Evolutionary conservation across 2,329 filamentous ascomycete genomes (phyloP), one percentile per base, ranked within the genome.

Genomic region (Meredithiella fracta): DNA sequence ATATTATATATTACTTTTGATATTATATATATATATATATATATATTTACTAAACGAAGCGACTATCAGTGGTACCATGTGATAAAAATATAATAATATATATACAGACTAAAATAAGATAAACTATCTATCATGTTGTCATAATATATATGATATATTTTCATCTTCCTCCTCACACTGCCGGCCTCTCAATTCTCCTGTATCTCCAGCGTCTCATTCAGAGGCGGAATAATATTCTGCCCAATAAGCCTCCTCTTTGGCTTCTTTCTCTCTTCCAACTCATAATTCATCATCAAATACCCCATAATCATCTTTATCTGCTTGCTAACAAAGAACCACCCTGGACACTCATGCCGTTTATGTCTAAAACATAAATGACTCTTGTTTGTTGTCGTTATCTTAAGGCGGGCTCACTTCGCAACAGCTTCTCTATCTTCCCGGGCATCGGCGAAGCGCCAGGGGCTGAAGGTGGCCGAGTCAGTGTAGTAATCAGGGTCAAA

Each of bases 361-460:
- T 79, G 75, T 0, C 78, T 77, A 63, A 81, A 82, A 0, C 73
- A 67, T 20, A 80, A 62, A 60, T 77, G 73, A 6, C 66, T 63
- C 38, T 73, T 67, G 37, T 72, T 73, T 1, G 77, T 78, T 3
- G 74, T 75, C 11, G 78, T 73, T 67, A 80, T 72, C 2, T 74
- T 71, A 15, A 73, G 61, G 59, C 0, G 63, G 58, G 14, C 62
- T 69, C 67, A 54, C 65, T 63, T 66, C 22, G 23, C 44, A 7
- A 26, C 22, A 20, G 1, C n/a, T 3, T 49, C 44, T 9, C 22
- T 15, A 1, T n/a, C 20, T 11, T 7, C 4, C n/a, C 11, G 9
- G 58, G 76, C 70, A 15, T 72, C 65, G 14, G 66, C 60, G 1
- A 72, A 79, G 2, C 76, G 67, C 61, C 75, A 73, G 0, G 75